Evolutionary conservation across 768 basidiomycete species (phyloP).

Genomic region (Lepiota venenata): DNA sequence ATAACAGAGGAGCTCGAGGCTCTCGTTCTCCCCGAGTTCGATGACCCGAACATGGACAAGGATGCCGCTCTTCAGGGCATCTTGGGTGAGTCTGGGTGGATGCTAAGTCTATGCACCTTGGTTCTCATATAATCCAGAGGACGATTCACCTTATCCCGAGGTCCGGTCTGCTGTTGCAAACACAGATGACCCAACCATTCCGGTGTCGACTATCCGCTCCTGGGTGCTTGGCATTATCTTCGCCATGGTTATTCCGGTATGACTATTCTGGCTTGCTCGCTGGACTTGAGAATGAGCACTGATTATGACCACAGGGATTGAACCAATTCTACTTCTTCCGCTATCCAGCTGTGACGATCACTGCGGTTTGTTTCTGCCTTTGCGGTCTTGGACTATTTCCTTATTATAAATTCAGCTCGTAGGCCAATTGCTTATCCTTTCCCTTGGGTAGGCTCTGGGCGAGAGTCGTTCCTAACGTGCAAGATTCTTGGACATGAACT

Average conservation of each 20-base stretch:
- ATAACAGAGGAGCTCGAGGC: conserved; percentile 23
- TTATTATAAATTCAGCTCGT: conserved; percentile 39
- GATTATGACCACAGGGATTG: conserved; percentile 33
- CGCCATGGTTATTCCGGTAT: conserved; percentile 59
- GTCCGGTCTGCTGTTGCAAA: conserved; percentile 68
- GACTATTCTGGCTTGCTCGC: conserved; percentile 10
- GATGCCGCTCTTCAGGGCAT: conserved; percentile 38
- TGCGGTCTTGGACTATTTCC: background rate
- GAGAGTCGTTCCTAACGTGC: conserved; percentile 45
- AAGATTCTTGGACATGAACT: conserved; percentile 48
- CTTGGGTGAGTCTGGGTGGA: conserved; percentile 35
- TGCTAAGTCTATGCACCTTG: conserved; percentile 21
- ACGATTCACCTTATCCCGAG: conserved; percentile 73
- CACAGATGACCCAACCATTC: conserved; percentile 65
- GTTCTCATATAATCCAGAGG: conserved; percentile 31
- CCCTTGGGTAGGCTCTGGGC: conserved; percentile 64
- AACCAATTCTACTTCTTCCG: conserved; percentile 82
- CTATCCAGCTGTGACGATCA: conserved; percentile 63
- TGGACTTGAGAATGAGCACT: background rate
- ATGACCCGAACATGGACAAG: conserved; percentile 54
- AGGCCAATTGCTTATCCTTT: conserved; percentile 66
- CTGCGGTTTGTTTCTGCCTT: conserved; percentile 34
- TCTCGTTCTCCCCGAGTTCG: conserved; percentile 38
- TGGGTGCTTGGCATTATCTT: conserved; percentile 73
- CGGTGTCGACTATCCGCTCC: conserved; percentile 59